A percentile compares a stretch with the other conserved stretches of the same genome.
These are phyloP conservation scores for Beauveria asiatica DNA, from an alignment of 2,329 filamentous ascomycete genomes.

Conservation along the genomic window DNA sequence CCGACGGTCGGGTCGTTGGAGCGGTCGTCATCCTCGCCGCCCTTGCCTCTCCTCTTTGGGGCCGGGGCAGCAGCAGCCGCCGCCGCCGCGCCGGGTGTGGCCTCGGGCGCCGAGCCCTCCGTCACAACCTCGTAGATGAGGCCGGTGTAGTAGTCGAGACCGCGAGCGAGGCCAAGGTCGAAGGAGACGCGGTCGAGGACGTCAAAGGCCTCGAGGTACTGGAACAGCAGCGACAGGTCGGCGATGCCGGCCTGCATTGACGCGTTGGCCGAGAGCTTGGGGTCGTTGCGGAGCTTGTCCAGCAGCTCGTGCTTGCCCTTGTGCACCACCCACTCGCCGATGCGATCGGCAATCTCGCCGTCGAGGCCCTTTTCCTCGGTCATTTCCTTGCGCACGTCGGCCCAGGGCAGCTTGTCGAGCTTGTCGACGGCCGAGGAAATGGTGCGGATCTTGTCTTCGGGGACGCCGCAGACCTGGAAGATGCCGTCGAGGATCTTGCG, in stretches of 20 bases:
- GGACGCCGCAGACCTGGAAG: conserved; percentile 78
- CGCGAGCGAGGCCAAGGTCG: conserved; percentile 81
- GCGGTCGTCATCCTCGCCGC: conserved; percentile 52
- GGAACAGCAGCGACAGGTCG: conserved; percentile 73
- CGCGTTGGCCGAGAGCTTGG: conserved; percentile 59
- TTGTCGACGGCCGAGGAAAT: conserved; percentile 95
- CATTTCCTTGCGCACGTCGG: conserved; percentile 87
- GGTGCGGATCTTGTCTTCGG: conserved; percentile 73
- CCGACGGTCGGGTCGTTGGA: conserved; percentile 74
- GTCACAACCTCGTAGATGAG: conserved; percentile 87
- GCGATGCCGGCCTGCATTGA: conserved; percentile 71
- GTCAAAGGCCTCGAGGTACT: conserved; percentile 71
- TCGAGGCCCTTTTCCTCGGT: conserved; percentile 81
- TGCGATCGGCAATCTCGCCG: conserved; percentile 70
- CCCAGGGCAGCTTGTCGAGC: conserved; percentile 87
- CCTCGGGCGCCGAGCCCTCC: conserved; percentile 58
- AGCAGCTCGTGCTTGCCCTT: conserved; percentile 72
- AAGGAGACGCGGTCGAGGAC: conserved; percentile 71
- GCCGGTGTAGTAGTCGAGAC: conserved; percentile 88
- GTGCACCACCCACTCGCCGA: conserved; percentile 73
- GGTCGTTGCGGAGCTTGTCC: conserved; percentile 58
- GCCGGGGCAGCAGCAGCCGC: conserved; percentile 29
- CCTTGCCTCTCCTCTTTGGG: conserved; percentile 43
- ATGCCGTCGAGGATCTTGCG: conserved; percentile 80
- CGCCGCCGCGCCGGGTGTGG: conserved; percentile 26